Conservation (phyloP, 1,284 basidiomycete genomes). For the Cerrena zonata region DNA sequence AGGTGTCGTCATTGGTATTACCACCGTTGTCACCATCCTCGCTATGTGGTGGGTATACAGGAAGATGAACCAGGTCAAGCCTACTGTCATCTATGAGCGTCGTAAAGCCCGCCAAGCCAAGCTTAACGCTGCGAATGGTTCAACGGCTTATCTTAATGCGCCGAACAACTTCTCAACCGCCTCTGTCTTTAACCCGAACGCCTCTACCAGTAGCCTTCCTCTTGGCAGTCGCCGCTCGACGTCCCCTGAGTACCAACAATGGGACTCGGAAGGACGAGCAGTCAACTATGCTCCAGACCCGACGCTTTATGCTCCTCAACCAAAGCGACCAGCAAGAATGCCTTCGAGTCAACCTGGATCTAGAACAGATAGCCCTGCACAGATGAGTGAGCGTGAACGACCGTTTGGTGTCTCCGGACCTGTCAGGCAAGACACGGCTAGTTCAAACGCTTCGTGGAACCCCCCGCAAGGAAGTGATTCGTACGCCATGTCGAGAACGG, state of each 20-base stretch:
- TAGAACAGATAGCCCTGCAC: background rate
- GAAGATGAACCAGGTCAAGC: slow-evolving; percentile 72
- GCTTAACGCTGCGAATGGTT: slow-evolving; percentile 29
- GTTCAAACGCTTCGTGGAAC: background rate
- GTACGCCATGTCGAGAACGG: background rate
- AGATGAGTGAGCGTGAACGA: background rate
- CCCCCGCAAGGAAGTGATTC: background rate
- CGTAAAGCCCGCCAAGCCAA: slow-evolving; percentile 63
- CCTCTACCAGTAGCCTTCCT: slow-evolving; percentile 38
- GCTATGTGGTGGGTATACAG: slow-evolving; percentile 82
- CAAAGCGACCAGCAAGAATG: slow-evolving; percentile 21
- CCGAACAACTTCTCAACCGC: slow-evolving; percentile 12
- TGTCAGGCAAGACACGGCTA: background rate
- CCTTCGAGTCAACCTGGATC: background rate
- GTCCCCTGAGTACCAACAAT: slow-evolving; percentile 29
- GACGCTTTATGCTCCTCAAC: slow-evolving; percentile 32
- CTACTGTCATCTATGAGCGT: slow-evolving; percentile 66
- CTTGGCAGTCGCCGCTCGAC: slow-evolving; percentile 26
- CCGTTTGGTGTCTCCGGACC: background rate
- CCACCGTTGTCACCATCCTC: slow-evolving; percentile 64
- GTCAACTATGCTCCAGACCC: slow-evolving; percentile 33
- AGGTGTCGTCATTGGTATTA: slow-evolving; percentile 56
- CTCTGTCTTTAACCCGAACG: slow-evolving; percentile 31
- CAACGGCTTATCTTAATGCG: slow-evolving; percentile 25
- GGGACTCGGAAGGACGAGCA: slow-evolving; percentile 31